These are phyloP conservation scores for Articulospora tetracladia DNA, from an alignment of 495 filamentous ascomycete species.

Conservation along the genomic window DNA sequence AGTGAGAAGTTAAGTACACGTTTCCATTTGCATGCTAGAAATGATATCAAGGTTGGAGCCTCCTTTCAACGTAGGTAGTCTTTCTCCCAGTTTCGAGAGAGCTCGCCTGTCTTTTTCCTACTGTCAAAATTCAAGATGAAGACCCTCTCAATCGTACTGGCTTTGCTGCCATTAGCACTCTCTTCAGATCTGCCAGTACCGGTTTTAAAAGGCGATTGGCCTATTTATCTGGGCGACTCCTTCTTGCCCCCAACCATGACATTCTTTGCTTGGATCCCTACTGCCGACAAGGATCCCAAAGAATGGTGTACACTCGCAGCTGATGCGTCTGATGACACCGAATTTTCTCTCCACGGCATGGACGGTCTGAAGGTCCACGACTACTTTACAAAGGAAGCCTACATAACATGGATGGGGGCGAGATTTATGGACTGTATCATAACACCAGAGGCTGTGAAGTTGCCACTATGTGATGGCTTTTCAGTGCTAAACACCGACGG, in stretches of 20 bases:
- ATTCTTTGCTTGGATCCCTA: slow-evolving; percentile 20
- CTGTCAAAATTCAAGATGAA: slow-evolving; percentile 4
- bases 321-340: slow-evolving; percentile 4
- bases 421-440: slow-evolving; percentile 18
- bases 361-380: slow-evolving; percentile 18
- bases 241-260: slow-evolving; percentile 24
- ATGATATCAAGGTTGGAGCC: not conserved
- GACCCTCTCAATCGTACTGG: not conserved
- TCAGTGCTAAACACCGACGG: slow-evolving; percentile 16
- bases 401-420: slow-evolving; percentile 15
- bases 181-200: not conserved
- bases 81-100: not conserved
- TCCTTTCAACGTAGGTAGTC: not conserved
- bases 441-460: slow-evolving; percentile 19
- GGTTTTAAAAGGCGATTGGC: slow-evolving; percentile 1
- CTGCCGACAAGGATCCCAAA: not conserved
- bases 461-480: slow-evolving; percentile 15
- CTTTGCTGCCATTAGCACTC: not conserved
- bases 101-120: not conserved
- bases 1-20: slow-evolving; percentile 10
- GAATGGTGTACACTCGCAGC: slow-evolving; percentile 20
- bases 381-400: slow-evolving; percentile 18
- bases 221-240: slow-evolving; percentile 23
- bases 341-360: slow-evolving; percentile 17
- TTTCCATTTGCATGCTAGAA: not conserved